phyloP scores from a whole-genome alignment of 495 filamentous ascomycete species.

The Neurospora africana region DNA sequence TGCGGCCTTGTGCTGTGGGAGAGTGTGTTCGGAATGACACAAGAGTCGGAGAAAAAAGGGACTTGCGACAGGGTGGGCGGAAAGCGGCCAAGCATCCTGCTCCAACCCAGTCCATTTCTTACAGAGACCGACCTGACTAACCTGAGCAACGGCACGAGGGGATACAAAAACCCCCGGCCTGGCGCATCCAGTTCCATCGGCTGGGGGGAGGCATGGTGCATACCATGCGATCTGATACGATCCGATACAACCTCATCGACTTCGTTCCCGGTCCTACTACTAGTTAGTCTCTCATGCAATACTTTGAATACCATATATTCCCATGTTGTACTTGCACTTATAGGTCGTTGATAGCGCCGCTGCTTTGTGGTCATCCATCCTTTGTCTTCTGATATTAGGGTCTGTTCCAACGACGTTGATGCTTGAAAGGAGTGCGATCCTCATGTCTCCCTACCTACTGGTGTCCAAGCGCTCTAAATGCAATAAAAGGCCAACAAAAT shows the following conservation, averaged over 20 bases:
- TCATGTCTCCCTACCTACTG: not conserved
- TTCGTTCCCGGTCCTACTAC: not conserved
- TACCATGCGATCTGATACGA: not conserved
- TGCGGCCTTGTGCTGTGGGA: not conserved
- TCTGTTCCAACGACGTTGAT: not conserved
- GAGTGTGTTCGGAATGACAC: constrained; percentile 8
- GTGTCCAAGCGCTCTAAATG: not conserved
- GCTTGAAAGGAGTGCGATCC: not conserved
- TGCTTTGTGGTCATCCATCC: not conserved
- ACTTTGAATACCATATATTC: not conserved
- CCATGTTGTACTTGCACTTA: not conserved
- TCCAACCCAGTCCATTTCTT: not conserved
- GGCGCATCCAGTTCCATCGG: not conserved
- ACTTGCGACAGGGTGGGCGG: not conserved
- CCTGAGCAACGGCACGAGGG: not conserved
- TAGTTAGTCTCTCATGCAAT: not conserved
- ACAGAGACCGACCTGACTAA: not conserved
- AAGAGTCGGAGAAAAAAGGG: constrained; percentile 13
- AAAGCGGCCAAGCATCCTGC: not conserved
- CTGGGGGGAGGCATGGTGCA: not conserved
- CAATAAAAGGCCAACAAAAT: not conserved
- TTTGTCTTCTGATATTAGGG: not conserved
- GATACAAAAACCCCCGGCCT: not conserved
- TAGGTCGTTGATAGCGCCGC: not conserved
- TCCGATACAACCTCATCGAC: not conserved